Conservation (phyloP, 2,329 filamentous ascomycete species). For the Cladosporium sp. region DNA sequence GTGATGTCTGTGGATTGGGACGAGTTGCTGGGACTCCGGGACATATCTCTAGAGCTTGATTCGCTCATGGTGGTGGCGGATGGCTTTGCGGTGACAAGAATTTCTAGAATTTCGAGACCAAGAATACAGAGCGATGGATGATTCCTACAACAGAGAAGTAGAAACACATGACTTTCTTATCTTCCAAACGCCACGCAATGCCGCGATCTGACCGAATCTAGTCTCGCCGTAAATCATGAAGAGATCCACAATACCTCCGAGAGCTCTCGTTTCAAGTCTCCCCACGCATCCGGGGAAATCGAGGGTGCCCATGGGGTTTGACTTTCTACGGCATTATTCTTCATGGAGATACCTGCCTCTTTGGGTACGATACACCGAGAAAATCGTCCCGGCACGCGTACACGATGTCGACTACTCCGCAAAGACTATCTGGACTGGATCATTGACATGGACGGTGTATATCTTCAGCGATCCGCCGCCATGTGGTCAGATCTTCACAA, state of each 20-base stretch:
- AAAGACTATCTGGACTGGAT: neutral
- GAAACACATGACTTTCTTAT: slow-evolving; percentile 12
- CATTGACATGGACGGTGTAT: slow-evolving; percentile 4
- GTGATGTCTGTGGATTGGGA: slow-evolving; percentile 10
- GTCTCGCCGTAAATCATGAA: neutral
- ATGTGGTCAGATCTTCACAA: slow-evolving; percentile 8
- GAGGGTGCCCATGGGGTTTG: slow-evolving; percentile 3
- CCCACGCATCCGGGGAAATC: neutral
- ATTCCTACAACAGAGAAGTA: neutral
- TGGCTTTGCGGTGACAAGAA: neutral
- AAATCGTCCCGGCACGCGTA: neutral
- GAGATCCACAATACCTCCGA: slow-evolving; percentile 8
- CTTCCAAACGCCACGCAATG: neutral
- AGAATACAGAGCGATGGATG: neutral
- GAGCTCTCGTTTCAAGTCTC: neutral
- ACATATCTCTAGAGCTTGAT: slow-evolving; percentile 12
- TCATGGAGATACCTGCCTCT: slow-evolving; percentile 6
- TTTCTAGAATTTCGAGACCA: neutral
- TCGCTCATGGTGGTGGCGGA: slow-evolving; percentile 11
- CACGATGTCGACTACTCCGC: neutral
- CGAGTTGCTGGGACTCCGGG: slow-evolving; percentile 7
- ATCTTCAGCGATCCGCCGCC: slow-evolving; percentile 9
- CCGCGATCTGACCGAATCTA: slow-evolving; percentile 12
- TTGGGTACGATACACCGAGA: neutral
- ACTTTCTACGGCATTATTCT: neutral